Conservation (phyloP, 306 rosid species). For the Echinosophora koreensis region DNA sequence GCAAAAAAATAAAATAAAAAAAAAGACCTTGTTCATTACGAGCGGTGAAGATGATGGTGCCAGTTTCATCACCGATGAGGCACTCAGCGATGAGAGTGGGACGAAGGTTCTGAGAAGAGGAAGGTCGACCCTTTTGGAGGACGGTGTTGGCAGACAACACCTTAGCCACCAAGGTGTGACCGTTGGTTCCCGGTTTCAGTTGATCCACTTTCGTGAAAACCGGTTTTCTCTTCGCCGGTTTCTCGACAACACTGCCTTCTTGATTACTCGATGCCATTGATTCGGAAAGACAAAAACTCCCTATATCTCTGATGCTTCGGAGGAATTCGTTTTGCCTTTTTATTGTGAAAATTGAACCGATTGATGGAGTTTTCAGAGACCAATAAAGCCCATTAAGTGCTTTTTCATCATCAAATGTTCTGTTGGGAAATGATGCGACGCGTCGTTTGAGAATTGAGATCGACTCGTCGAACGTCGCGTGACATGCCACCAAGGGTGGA, state of each 20-base stretch:
- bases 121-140: constrained; percentile 72
- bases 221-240: constrained; percentile 73
- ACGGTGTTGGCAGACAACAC: constrained; percentile 69
- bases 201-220: constrained; percentile 80
- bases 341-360: neutral
- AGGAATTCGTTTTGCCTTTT: neutral
- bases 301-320: neutral
- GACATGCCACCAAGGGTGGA: constrained; percentile 1
- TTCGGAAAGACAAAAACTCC: constrained; percentile 26
- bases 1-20: neutral
- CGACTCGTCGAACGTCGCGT: constrained; percentile 2
- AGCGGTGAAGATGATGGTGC: constrained; percentile 81
- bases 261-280: constrained; percentile 53
- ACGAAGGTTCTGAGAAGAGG: constrained; percentile 72
- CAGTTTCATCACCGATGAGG: constrained; percentile 87
- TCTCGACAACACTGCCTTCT: constrained; percentile 7
- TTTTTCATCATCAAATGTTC: neutral
- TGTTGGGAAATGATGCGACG: constrained; percentile 46
- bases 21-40: constrained; percentile 82
- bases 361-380: constrained; percentile 16
- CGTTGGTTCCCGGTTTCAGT: constrained; percentile 81
- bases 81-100: constrained; percentile 90
- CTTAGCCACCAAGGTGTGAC: constrained; percentile 79
- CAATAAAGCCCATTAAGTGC: neutral
- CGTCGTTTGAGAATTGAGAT: constrained; percentile 27